phyloP scores from a whole-genome alignment of 345 rosid genomes.

The Camelina neglecta region DNA sequence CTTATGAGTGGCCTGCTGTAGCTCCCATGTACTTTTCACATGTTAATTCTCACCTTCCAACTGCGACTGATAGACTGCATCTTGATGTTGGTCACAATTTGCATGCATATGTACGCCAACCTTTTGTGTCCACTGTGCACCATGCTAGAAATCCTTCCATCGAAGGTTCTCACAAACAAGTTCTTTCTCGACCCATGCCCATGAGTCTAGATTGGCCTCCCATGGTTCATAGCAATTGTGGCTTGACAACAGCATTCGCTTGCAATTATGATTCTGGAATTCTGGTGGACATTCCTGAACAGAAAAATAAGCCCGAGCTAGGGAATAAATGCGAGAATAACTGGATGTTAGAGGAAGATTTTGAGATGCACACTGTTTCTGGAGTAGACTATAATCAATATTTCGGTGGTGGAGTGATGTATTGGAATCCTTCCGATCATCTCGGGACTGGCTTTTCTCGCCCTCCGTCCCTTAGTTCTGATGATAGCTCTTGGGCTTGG shows the following conservation, averaged over 20 bases:
- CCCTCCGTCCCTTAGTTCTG: constrained; percentile 97
- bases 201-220: constrained; percentile 99
- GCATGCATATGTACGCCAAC: constrained; percentile 75
- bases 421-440: constrained; percentile 94
- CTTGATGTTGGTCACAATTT: constrained; percentile 90
- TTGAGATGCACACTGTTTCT: constrained; percentile 80
- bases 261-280: constrained; percentile 80
- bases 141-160: constrained; percentile 72
- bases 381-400: constrained; percentile 90
- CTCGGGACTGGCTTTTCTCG: constrained; percentile 88
- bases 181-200: constrained; percentile 72
- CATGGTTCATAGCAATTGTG: constrained; percentile 75
- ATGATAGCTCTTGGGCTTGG: constrained; percentile 98
- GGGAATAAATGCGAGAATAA: constrained; percentile 79
- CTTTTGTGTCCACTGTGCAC: constrained; percentile 73
- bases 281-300: constrained; percentile 70
- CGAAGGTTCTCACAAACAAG: constrained; percentile 69
- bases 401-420: constrained; percentile 99
- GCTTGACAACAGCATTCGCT: constrained; percentile 66
- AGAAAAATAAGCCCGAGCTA: constrained; percentile 53
- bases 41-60: constrained; percentile 72
- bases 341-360: constrained; percentile 93
- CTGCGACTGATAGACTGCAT: constrained; percentile 94
- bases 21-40: constrained; percentile 77
- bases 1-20: constrained; percentile 89